Base-by-base conservation (phyloP, 2,329 filamentous ascomycete genomes). In the Sclerotinia sclerotiorum region DNA sequence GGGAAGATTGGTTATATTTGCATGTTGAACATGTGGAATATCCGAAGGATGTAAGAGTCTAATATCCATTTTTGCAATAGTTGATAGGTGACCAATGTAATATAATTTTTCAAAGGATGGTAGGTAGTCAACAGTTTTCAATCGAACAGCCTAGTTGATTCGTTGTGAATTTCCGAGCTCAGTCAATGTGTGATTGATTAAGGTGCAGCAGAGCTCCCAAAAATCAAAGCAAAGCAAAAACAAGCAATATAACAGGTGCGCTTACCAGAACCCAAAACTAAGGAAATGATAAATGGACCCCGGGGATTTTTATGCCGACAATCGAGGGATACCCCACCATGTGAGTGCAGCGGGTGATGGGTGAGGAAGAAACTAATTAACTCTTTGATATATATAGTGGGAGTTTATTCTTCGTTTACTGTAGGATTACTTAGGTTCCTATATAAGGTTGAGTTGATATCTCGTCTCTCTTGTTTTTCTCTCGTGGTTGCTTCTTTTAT, bases 1-100 rank as follows among this genome's bases (percentile, higher is more conserved):
- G 73, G 95, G 95, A 66, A 99, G 87, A 84, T 99, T 99, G 80
- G 96, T 97, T 79, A 99, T 94, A 84, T 99, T 98, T 78, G 94
- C 94, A 81, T 96, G 93, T 83, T 99, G 95, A 79, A 99, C 93
- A 78, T 95, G 89, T 73, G 92, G 92, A 73, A 96, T 91, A 81
- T 96, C 92, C 72, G 88, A 90, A 72, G 92, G 84, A 73, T 88
- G 90, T 74, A 99, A 88, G 72, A 95, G 84, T 73, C 94, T 90
- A 81, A 99, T 97, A 82, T 96, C 92, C 92, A 96, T 98, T 80
- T 71, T 81, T 81, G 68, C 78, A 1, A 15, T 3, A 19, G 57
- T 10, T 7, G 27, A 32, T 17, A 29, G 17, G 8, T 3, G 10
- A 29, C n/a, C n/a, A n/a, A n/a, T n/a, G n/a, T n/a, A n/a, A n/a